Percentiles rank a stretch among this genome's conserved stretches.
Conservation (phyloP, 106 monocot species). For the Dendrobium huoshanense region DNA sequence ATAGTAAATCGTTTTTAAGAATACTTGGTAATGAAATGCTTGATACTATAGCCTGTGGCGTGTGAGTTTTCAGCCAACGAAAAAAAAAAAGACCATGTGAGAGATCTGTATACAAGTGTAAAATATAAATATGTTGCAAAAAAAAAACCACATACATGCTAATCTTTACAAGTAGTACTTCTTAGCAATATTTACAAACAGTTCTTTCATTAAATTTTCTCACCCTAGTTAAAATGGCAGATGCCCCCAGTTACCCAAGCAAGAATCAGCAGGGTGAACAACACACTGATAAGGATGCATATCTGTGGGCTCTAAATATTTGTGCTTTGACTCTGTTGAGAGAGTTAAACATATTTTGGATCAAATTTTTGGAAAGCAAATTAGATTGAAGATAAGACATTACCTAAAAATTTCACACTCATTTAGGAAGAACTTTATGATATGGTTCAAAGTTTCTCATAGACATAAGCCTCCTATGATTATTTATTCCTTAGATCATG, state of each 20-base stretch:
- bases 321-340: too few relatives aligned
- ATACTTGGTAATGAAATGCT: not conserved
- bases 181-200: not conserved
- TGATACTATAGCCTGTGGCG: not conserved
- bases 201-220: not conserved
- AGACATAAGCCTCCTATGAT: too few relatives aligned
- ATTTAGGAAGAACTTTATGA: too few relatives aligned
- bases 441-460: too few relatives aligned
- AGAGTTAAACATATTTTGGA: too few relatives aligned
- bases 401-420: too few relatives aligned
- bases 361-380: too few relatives aligned
- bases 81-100: not conserved
- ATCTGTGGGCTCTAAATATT: too few relatives aligned
- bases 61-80: not conserved
- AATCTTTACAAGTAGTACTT: not conserved
- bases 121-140: not conserved
- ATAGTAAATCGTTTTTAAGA: not conserved
- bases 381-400: too few relatives aligned
- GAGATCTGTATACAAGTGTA: not conserved
- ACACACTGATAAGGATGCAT: not conserved
- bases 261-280: not conserved
- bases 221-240: too few relatives aligned
- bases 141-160: not conserved
- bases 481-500: too few relatives aligned
- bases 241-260: not conserved